Evolutionary conservation across 23 red algal genomes (phyloP).

Genomic region (Cyanidiococcus yangmingshanensis): DNA sequence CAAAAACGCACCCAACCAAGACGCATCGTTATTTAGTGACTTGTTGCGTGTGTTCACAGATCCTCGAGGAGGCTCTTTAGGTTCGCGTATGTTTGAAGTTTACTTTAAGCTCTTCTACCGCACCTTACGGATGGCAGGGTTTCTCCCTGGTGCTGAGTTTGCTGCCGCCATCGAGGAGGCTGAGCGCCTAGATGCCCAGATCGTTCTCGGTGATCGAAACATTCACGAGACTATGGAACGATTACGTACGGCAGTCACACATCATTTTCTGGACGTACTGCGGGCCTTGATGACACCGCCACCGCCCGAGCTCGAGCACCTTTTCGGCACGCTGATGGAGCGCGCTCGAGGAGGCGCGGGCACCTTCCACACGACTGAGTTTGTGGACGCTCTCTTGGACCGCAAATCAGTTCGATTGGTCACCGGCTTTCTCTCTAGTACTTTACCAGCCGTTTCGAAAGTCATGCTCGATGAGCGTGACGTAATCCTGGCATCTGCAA

Average conservation of each 20-base stretch:
- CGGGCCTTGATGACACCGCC: not conserved
- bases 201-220: constrained; percentile 28
- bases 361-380: not conserved
- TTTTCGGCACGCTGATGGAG: not conserved
- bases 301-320: not conserved
- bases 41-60: constrained; percentile 12
- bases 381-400: not conserved
- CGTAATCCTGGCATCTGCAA: not conserved
- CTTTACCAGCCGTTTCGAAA: not conserved
- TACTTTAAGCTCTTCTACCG: constrained; percentile 5
- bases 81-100: constrained; percentile 5
- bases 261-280: not conserved
- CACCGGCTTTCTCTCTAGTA: not conserved
- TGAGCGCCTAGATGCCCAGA: constrained; percentile 11
- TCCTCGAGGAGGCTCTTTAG: not conserved
- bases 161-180: constrained; percentile 16
- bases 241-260: not conserved
- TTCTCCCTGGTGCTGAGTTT: constrained; percentile 29
- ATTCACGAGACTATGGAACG: constrained; percentile 25
- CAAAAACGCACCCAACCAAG: not conserved
- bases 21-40: constrained; percentile 9
- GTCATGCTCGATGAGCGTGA: constrained; percentile 11
- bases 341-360: not conserved
- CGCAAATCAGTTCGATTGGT: not conserved
- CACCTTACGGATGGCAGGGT: constrained; percentile 16